phyloP scores from a whole-genome alignment of 2,329 filamentous ascomycete genomes.

The Aspergillus sp. region DNA sequence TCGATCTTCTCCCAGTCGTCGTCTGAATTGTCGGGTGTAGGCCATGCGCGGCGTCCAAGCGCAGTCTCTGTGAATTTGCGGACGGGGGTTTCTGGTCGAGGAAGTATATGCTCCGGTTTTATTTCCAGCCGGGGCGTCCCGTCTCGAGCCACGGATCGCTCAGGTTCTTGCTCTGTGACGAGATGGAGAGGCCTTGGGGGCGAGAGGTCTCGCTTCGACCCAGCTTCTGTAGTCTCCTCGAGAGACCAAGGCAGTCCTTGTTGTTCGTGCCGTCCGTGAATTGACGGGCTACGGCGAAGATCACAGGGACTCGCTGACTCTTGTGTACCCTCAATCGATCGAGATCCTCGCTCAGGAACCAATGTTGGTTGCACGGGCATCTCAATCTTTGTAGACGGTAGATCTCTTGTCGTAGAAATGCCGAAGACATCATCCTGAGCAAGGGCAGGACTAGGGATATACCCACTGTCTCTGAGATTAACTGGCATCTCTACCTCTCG shows the following conservation, averaged over 20 bases:
- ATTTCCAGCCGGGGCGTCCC: slow-evolving; percentile 43
- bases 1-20: slow-evolving; percentile 32
- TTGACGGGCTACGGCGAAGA: slow-evolving; percentile 42
- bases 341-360: neutral
- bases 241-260: slow-evolving; percentile 35
- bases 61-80: slow-evolving; percentile 42
- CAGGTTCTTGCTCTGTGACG: slow-evolving; percentile 56
- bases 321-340: neutral
- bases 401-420: slow-evolving; percentile 1
- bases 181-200: slow-evolving; percentile 53
- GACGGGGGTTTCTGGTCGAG: slow-evolving; percentile 35
- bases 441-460: slow-evolving; percentile 37
- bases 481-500: slow-evolving; percentile 18
- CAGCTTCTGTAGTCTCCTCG: slow-evolving; percentile 32
- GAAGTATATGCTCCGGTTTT: slow-evolving; percentile 46
- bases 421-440: slow-evolving; percentile 16
- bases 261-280: slow-evolving; percentile 41
- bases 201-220: slow-evolving; percentile 32
- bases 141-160: slow-evolving; percentile 45
- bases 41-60: slow-evolving; percentile 36
- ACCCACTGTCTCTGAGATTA: slow-evolving; percentile 49
- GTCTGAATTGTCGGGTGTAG: slow-evolving; percentile 30
- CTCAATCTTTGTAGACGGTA: slow-evolving; percentile 15
- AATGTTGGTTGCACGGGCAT: neutral
- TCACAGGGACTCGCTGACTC: slow-evolving; percentile 28